These are phyloP conservation scores for Tetrahymena thermophila DNA, from an alignment of 73 alveolate species.

Conservation along the genomic window DNA sequence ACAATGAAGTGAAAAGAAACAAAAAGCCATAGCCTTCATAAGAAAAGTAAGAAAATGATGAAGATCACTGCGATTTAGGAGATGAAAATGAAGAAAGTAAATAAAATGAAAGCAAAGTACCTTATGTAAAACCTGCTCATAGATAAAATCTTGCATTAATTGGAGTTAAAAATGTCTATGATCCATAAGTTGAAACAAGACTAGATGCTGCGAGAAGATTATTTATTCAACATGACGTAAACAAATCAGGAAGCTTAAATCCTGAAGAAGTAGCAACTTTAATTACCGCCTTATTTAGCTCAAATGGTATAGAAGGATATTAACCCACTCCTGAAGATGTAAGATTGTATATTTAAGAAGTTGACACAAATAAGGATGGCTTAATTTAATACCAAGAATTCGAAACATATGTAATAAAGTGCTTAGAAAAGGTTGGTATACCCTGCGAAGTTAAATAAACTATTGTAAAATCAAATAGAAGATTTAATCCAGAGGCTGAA, in stretches of 20 bases:
- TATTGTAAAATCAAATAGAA: background rate
- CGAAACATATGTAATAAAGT: background rate
- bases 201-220: slow-evolving; percentile 32
- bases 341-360: background rate
- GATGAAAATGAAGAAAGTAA: background rate
- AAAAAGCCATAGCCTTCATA: background rate
- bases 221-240: slow-evolving; percentile 24
- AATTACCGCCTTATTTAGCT: background rate
- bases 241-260: slow-evolving; percentile 21
- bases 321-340: background rate
- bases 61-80: background rate
- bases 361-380: background rate
- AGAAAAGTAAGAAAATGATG: background rate
- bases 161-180: background rate
- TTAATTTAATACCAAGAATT: background rate
- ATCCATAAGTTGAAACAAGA: slow-evolving; percentile 14
- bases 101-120: background rate
- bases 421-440: background rate
- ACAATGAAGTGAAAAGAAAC: background rate
- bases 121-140: background rate
- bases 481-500: slow-evolving; percentile 21
- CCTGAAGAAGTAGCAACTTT: slow-evolving; percentile 23
- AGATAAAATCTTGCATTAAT: background rate
- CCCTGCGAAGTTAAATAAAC: background rate
- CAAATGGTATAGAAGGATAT: background rate